Base-by-base conservation (phyloP, 2,329 filamentous ascomycete genomes). In the Colletotrichum filicis region DNA sequence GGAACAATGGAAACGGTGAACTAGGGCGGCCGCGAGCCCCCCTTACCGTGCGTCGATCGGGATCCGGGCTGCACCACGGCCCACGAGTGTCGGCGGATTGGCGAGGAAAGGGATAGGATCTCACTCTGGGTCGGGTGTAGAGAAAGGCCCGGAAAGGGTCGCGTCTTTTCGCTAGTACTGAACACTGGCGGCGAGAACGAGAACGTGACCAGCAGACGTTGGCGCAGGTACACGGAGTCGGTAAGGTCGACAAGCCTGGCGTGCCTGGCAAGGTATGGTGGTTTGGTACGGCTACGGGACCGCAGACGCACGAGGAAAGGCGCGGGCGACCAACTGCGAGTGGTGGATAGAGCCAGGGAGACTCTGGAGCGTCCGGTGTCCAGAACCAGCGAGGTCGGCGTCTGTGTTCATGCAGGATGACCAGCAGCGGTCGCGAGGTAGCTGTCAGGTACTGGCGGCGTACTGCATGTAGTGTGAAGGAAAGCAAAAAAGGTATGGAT, bases 301-400 rank as follows among this genome's bases (percentile, higher is more conserved):
- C 12, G 53, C 24, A 16, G 52, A 66, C 32, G 24, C 37, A 52
- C 37, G 42, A 52, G 59, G 37, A 28, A 62, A 30, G 22, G 59
- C 19, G 59, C 37, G 37, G 42, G 14, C 37, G 37, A 49, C 8
- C 24, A 12, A 56, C 24, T 49, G 52, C 22, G 22, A 28, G 22
- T 55, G 28, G 56, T 37, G 56, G 56, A n/a, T 12, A 59, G 19
- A 30, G 76, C 93, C 93, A 4, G 86, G 86, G 75, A 8, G 69
- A 73, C n/a, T 89, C 87, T 80, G 96, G 75, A 83, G 61, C 24
- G 37, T 42, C 24, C 8, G 26, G 35, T n/a, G 26, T 53, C 60
- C 42, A 53, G 60, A 6, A 63, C 42, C 28, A 63, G 60, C 26
- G 22, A 16, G 42, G 60, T 14, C 30, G n/a, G 60, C 42, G 61